Evolutionary conservation across 2,329 filamentous ascomycete genomes (phyloP).

Genomic region (Phyllachora maydis): DNA sequence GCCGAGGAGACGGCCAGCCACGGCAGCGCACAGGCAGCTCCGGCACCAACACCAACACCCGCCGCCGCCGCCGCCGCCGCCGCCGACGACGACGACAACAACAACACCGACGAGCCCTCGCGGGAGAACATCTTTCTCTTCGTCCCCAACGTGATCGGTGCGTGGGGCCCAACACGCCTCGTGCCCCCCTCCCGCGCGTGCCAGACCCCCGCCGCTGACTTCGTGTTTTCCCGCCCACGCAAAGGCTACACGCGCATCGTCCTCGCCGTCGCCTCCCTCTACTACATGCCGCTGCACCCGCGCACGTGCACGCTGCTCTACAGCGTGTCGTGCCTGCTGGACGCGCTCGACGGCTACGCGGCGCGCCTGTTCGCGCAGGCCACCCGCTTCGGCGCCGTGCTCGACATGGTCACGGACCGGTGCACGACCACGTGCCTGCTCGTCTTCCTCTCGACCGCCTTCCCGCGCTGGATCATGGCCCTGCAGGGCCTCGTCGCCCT

Average conservation of each 20-base stretch:
- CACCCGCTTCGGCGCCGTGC: slow-evolving; percentile 63
- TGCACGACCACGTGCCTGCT: slow-evolving; percentile 83
- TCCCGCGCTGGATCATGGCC: slow-evolving; percentile 79
- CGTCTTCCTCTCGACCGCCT: slow-evolving; percentile 86
- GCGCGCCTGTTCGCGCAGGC: slow-evolving; percentile 66
- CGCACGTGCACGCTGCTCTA: slow-evolving; percentile 65
- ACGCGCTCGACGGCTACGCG: slow-evolving; percentile 55
- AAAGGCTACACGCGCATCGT: slow-evolving; percentile 60
- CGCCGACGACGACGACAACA: slow-evolving; percentile 17
- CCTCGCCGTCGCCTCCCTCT: slow-evolving; percentile 74
- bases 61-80: slow-evolving; percentile 8
- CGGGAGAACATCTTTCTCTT: slow-evolving; percentile 67
- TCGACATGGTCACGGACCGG: slow-evolving; percentile 68
- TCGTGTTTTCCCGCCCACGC: not conserved
- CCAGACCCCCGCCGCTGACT: slow-evolving; percentile 1
- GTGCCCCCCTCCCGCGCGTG: not conserved
- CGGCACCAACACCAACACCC: slow-evolving; percentile 3
- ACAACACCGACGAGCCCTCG: slow-evolving; percentile 14
- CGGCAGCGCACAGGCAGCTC: slow-evolving; percentile 5
- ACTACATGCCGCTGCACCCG: slow-evolving; percentile 95
- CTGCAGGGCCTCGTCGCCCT: slow-evolving; percentile 88
- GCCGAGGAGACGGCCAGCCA: slow-evolving; percentile 8
- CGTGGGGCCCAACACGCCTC: slow-evolving; percentile 8
- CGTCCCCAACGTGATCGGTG: slow-evolving; percentile 66
- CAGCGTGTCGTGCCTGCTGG: slow-evolving; percentile 53